A percentile compares a stretch with the other conserved stretches of the same genome.
Conservation (phyloP, 1,139 yeast genomes). For the Magnusiomyces paraingens region DNA sequence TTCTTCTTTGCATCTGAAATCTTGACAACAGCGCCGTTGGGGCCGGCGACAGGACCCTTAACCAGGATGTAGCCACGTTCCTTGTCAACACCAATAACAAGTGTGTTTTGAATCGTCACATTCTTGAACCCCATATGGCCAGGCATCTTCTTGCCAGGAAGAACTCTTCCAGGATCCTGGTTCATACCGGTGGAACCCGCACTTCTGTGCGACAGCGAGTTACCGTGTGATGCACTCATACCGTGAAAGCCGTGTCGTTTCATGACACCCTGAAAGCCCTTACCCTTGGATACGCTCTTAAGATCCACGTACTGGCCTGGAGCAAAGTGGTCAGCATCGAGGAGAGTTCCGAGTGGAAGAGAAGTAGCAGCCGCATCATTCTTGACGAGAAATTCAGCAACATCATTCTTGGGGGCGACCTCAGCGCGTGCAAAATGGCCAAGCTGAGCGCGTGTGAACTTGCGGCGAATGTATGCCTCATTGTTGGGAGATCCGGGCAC, state of each 20-base stretch:
- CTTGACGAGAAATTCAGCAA: slow-evolving; percentile 74
- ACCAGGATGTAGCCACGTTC: slow-evolving; percentile 75
- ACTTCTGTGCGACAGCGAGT: slow-evolving; percentile 85
- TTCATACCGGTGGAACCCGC: slow-evolving; percentile 98
- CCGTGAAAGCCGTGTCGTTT: slow-evolving; percentile 92
- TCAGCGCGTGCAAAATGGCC: slow-evolving; percentile 78
- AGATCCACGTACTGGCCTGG: slow-evolving; percentile 82
- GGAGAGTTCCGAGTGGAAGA: slow-evolving; percentile 68
- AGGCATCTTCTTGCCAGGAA: slow-evolving; percentile 98
- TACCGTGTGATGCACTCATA: slow-evolving; percentile 93
- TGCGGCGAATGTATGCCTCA: slow-evolving; percentile 48
- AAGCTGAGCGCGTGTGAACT: slow-evolving; percentile 56
- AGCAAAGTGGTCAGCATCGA: slow-evolving; percentile 77
- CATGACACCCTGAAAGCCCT: slow-evolving; percentile 98
- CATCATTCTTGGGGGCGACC: slow-evolving; percentile 73
- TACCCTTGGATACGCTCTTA: slow-evolving; percentile 78
- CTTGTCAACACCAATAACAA: slow-evolving; percentile 73
- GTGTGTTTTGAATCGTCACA: slow-evolving; percentile 68
- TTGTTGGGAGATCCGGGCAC: neutral
- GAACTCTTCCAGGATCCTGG: slow-evolving; percentile 91
- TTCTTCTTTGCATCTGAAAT: slow-evolving; percentile 68
- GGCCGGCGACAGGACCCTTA: slow-evolving; percentile 90
- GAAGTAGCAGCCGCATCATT: slow-evolving; percentile 47
- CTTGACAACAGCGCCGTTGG: slow-evolving; percentile 67
- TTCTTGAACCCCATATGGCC: slow-evolving; percentile 86